Base-by-base conservation (phyloP, 2,329 filamentous ascomycete species). In the Colletotrichum sp. region DNA sequence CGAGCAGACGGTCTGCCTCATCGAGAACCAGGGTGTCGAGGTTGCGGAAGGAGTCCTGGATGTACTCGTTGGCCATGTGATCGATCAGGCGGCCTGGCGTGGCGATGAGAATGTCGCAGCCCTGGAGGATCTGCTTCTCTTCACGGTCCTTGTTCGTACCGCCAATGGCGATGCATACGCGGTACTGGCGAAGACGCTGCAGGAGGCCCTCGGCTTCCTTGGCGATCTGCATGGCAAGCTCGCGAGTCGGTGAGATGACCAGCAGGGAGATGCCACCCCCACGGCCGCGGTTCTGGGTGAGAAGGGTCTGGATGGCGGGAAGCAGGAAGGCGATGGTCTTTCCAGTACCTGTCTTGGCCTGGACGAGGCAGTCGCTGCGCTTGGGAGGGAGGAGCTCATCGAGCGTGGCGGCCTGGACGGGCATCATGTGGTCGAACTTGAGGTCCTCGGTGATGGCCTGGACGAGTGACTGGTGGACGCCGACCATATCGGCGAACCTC, bases 301-400 rank as follows among this genome's bases (percentile, higher is more conserved):
- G 87, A 81, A 97, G 93, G 75, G 91, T 94, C 83, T 97, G 94
- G 44, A 98, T 86, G n/a, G 95, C 90, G n/a, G 95, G 95, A 5
- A 97, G 87, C 44, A 98, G 88, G 86, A 98, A 98, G 64, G 94
- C 95, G 71, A 97, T 85, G 0, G 95, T 98, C 86, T 98, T 98
- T 80, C 95, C 95, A 1, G 95, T 98, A 79, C 95, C 95, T 1
- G 95, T 98, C 87, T 94, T 96, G 68, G 95, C 95, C 84, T 97
- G 95, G 8, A 95, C 95, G 75, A 98, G 87, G 75, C 92, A 87
- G 80, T 91, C 89, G 68, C 80, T 82, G 30, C 85, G 84, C 67
- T 84, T 84, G 1, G 86, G 85, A n/a, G 86, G 85, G 13, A 90
- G 85, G 71, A 90, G 85, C 68, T 87, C 84, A 75, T 85, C 82